A percentile compares a stretch with the other conserved stretches of the same genome.
Evolutionary conservation across 306 rosid genomes (phyloP).

Genomic region (Prunus salicina): DNA sequence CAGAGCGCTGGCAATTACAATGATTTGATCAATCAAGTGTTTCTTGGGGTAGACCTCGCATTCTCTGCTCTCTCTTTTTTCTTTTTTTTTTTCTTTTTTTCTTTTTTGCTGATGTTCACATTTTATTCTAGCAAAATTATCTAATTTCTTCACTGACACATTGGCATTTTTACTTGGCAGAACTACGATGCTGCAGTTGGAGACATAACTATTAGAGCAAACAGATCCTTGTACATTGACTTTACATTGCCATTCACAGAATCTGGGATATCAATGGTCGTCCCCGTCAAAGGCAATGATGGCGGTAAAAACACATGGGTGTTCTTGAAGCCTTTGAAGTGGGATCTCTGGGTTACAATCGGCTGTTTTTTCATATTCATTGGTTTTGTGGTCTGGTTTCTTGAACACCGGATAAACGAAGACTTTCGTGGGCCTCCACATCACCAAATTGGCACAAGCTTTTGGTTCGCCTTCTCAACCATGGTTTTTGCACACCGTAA

Average conservation of each 20-base stretch:
- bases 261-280: slow-evolving; percentile 62
- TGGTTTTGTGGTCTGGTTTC: slow-evolving; percentile 61
- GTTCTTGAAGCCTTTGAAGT: slow-evolving; percentile 57
- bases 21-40: slow-evolving; percentile 41
- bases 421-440: slow-evolving; percentile 55
- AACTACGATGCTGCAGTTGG: slow-evolving; percentile 40
- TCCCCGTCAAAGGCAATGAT: slow-evolving; percentile 30
- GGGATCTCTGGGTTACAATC: slow-evolving; percentile 50
- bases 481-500: slow-evolving; percentile 54
- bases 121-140: neutral
- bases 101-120: neutral
- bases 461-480: slow-evolving; percentile 67
- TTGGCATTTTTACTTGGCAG: slow-evolving; percentile 22
- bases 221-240: slow-evolving; percentile 51
- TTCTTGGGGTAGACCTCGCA: slow-evolving; percentile 25
- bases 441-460: slow-evolving; percentile 58
- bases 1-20: slow-evolving; percentile 19
- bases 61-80: neutral
- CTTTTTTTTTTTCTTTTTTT: too few species aligned
- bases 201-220: slow-evolving; percentile 36
- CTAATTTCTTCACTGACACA: neutral
- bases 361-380: slow-evolving; percentile 46
- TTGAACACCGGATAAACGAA: slow-evolving; percentile 51
- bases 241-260: slow-evolving; percentile 57
- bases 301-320: slow-evolving; percentile 42